Conservation (phyloP, 495 filamentous ascomycete species). For the Clohesyomyces aquaticus region DNA sequence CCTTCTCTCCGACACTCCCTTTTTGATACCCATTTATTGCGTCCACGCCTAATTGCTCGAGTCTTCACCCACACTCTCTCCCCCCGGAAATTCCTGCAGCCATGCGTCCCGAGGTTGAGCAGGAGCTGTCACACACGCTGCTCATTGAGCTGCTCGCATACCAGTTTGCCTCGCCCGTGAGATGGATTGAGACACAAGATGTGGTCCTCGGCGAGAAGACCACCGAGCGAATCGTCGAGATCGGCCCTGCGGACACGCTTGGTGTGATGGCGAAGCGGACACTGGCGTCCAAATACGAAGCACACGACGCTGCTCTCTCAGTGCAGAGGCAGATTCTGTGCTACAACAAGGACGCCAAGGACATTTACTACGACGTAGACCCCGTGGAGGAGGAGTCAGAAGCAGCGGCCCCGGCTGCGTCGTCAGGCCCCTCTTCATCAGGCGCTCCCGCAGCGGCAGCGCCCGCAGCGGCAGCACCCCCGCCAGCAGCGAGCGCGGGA, state of each 20-base stretch:
- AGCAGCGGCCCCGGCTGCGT: conserved; percentile 56
- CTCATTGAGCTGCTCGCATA: conserved; percentile 98
- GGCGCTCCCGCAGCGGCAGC: conserved; percentile 55
- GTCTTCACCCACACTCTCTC: not conserved
- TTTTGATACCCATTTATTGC: conserved; percentile 16
- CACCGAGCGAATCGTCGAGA: conserved; percentile 95
- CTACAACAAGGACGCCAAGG: conserved; percentile 99
- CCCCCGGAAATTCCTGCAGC: conserved; percentile 47
- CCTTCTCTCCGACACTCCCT: conserved; percentile 2
- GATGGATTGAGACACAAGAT: conserved; percentile 99
- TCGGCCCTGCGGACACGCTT: conserved; percentile 96
- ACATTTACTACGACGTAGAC: conserved; percentile 99
- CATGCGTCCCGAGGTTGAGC: conserved; percentile 98
- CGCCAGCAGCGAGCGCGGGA: conserved; percentile 72
- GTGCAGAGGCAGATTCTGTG: conserved; percentile 96
- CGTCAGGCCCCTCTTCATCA: conserved; percentile 52
- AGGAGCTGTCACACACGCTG: conserved; percentile 96
- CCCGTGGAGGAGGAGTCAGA: conserved; percentile 89
- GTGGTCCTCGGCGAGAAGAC: conserved; percentile 94
- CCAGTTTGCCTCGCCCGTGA: conserved; percentile 96
- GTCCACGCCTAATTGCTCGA: not conserved
- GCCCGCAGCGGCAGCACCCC: conserved; percentile 52
- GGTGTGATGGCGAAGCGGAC: conserved; percentile 98
- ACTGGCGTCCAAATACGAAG: conserved; percentile 96
- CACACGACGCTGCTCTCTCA: conserved; percentile 94